Conservation (phyloP, 2,329 filamentous ascomycete species). For the Cladosporium sp. region DNA sequence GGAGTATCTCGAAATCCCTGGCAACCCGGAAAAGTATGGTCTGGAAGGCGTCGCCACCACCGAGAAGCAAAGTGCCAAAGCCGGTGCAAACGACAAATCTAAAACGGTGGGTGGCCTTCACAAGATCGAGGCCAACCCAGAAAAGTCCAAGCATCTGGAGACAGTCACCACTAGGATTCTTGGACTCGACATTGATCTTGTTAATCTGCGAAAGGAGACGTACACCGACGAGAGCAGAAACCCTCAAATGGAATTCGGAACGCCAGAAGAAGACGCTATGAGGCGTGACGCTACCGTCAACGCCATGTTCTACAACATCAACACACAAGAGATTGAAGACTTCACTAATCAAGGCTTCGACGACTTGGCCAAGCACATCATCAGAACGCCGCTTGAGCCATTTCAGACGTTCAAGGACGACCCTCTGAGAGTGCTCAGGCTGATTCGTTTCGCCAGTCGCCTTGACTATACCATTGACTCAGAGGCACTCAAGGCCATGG, state of each 20-base stretch:
- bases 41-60: conserved; percentile 37
- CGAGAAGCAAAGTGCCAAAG: conserved; percentile 36
- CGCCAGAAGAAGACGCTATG: conserved; percentile 81
- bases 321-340: conserved; percentile 76
- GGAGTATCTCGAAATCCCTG: conserved; percentile 60
- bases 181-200: conserved; percentile 85
- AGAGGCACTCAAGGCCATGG: conserved; percentile 69
- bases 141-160: conserved; percentile 94
- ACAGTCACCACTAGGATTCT: conserved; percentile 84
- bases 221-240: conserved; percentile 88
- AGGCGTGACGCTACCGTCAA: conserved; percentile 92
- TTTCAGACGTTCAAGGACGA: conserved; percentile 94
- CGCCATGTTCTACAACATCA: conserved; percentile 91
- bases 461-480: conserved; percentile 74
- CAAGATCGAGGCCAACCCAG: conserved; percentile 86
- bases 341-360: conserved; percentile 69
- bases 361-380: conserved; percentile 69
- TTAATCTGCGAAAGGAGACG: conserved; percentile 88
- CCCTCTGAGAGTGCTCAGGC: conserved; percentile 76
- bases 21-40: conserved; percentile 58
- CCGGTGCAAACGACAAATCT: conserved; percentile 39
- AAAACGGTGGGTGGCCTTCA: conserved; percentile 71
- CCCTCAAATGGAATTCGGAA: conserved; percentile 90
- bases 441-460: conserved; percentile 87
- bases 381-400: conserved; percentile 82